Percentiles rank a stretch among this genome's conserved stretches.
These are phyloP conservation scores for Chloris gayana DNA, from an alignment of 176 grass and related monocot species.

Conservation along the genomic window DNA sequence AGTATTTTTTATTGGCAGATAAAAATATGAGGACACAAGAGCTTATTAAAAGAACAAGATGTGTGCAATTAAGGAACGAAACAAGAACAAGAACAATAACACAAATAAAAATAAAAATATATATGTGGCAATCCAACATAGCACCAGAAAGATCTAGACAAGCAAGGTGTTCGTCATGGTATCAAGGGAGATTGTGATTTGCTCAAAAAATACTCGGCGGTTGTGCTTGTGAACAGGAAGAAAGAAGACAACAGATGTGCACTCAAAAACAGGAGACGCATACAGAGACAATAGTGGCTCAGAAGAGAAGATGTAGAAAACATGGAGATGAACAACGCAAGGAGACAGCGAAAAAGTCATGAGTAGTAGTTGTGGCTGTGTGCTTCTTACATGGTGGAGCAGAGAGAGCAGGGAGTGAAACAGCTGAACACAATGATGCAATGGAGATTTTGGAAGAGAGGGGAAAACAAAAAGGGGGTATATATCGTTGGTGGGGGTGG, in stretches of 20 bases:
- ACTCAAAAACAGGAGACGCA: constrained; percentile 34
- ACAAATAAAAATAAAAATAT: not conserved
- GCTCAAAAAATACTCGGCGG: not conserved
- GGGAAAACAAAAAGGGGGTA: constrained; percentile 37
- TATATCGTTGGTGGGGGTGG: constrained; percentile 40
- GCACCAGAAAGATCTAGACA: constrained; percentile 24
- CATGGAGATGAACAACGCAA: constrained; percentile 57
- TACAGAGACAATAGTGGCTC: constrained; percentile 25
- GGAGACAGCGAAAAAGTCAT: constrained; percentile 46
- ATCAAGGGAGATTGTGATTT: constrained; percentile 27
- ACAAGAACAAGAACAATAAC: constrained; percentile 10
- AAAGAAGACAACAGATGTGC: not conserved
- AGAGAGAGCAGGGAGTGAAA: constrained; percentile 55
- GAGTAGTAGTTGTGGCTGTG: constrained; percentile 42
- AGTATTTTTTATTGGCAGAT: constrained; percentile 16
- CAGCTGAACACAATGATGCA: constrained; percentile 55
- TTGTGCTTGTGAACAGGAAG: constrained; percentile 7
- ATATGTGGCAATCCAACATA: not conserved
- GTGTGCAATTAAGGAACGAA: constrained; percentile 26
- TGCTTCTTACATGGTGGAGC: constrained; percentile 64
- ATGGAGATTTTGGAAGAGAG: constrained; percentile 51
- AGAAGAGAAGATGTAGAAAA: constrained; percentile 50
- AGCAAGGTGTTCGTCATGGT: constrained; percentile 31
- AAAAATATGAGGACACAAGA: constrained; percentile 13
- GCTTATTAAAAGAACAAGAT: constrained; percentile 23